These are phyloP conservation scores for Plasmodium reichenowi DNA, from an alignment of 169 alveolate genomes.

Conservation along the genomic window DNA sequence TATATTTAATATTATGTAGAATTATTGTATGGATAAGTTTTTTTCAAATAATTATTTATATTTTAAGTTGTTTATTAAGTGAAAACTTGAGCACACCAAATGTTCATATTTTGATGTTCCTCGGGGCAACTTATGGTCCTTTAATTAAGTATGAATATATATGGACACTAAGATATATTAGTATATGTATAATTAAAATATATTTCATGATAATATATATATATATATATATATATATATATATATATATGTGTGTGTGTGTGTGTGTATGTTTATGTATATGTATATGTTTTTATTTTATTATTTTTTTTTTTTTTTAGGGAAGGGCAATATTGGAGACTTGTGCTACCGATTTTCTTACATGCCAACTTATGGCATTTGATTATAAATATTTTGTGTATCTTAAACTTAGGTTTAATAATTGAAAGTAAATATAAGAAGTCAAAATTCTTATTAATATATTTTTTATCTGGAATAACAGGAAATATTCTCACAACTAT, in stretches of 20 bases:
- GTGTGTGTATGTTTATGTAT: background rate
- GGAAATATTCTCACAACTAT: conserved; percentile 78
- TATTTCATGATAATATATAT: background rate
- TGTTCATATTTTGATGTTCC: conserved; percentile 57
- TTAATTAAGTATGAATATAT: conserved; percentile 20
- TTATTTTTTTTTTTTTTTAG: conserved; percentile 8
- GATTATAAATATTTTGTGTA: conserved; percentile 59
- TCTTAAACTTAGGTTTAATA: conserved; percentile 66
- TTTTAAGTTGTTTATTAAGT: conserved; percentile 61
- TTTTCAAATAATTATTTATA: conserved; percentile 60
- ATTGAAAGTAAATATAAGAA: conserved; percentile 62
- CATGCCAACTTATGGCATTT: conserved; percentile 77
- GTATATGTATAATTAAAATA: background rate
- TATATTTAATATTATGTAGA: conserved; percentile 17
- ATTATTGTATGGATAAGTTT: conserved; percentile 73
- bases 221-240: background rate
- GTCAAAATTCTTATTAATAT: conserved; percentile 11
- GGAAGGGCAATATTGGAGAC: conserved; percentile 74
- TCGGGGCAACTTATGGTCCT: conserved; percentile 75
- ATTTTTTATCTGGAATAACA: conserved; percentile 54
- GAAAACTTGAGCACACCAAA: conserved; percentile 58
- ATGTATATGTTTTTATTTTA: background rate
- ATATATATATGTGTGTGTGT: background rate
- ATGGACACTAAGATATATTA: background rate
- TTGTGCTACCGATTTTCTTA: conserved; percentile 56